Base-by-base conservation (phyloP, 495 filamentous ascomycete species). In the Acidomyces sp. region DNA sequence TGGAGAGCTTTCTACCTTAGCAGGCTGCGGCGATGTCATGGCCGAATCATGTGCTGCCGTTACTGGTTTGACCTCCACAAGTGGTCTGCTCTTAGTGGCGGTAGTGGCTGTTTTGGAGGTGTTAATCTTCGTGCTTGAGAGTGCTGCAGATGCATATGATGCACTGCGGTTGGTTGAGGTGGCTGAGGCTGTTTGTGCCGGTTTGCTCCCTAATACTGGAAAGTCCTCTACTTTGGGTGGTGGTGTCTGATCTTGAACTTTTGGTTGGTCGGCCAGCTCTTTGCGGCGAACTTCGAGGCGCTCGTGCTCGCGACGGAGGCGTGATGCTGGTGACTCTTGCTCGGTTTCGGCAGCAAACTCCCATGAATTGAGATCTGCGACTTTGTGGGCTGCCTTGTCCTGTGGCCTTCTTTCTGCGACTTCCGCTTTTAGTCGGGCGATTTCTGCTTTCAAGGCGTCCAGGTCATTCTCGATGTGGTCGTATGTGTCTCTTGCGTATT, bases 341-440 rank as follows among this genome's bases (percentile, higher is more conserved):
- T 38, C 12, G 23, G 17, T 16, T 16, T 20, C 23, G n/a, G 33
- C 33, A 3, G 33, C 12, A 19, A 13, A 15, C 30, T 17, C 12
- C n/a, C n/a, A n/a, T n/a, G n/a, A 9, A 24, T 28, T 6, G n/a
- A 31, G 18, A 21, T 23, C 36, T 39, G 24, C 12, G 3, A 6
- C n/a, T 32, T 19, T 5, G 1, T 13, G 39, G 27, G 16, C 23
- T 9, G 28, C 37, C 12, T 46, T 19, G 9, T 35, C 34, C 29
- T 31, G n/a, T n/a, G n/a, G n/a, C 31, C 15, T 39, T n/a, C 44
- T 19, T 21, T 13, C 24, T 6, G 32, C 5, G 3, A 50, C 36
- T 6, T 45, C 31, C 15, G 28, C 34, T 25, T 50, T 50, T 32
- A 50, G 27, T 1, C 17, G 17, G 28, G 37, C 34, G 26, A 51